A percentile compares a stretch with the other conserved stretches of the same genome.
These are phyloP conservation scores for Lepidium aucheri DNA, from an alignment of 345 rosid species.

Conservation along the genomic window DNA sequence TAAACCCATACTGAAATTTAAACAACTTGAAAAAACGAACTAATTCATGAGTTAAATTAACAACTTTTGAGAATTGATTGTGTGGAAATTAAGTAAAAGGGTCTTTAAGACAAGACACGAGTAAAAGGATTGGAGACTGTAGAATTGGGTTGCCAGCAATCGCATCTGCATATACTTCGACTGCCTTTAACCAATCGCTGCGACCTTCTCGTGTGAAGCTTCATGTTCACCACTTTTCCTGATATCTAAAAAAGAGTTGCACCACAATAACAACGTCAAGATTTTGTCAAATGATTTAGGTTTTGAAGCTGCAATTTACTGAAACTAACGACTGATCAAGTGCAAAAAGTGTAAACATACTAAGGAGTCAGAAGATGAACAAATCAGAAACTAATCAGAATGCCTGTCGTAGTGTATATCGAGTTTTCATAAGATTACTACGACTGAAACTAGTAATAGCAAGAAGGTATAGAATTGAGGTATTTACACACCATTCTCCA, in stretches of 20 bases:
- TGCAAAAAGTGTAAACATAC: not conserved
- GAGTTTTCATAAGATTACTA: no score
- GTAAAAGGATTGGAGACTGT: conserved; percentile 14
- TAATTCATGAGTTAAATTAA: no score
- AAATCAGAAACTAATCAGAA: no score
- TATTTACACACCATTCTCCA: conserved; percentile 84
- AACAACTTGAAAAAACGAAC: no score
- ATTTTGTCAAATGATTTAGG: not conserved
- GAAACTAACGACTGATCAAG: not conserved
- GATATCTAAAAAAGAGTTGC: conserved; percentile 31
- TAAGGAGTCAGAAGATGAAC: not conserved
- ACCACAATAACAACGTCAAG: not conserved
- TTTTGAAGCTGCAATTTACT: not conserved
- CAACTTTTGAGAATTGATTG: no score
- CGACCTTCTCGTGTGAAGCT: conserved; percentile 67
- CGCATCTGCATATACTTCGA: conserved; percentile 58
- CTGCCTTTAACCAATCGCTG: conserved; percentile 60
- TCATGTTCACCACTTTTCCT: conserved; percentile 67
- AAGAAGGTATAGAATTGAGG: not conserved
- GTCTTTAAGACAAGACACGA: not conserved
- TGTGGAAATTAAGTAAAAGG: not conserved
- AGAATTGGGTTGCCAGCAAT: conserved; percentile 47
- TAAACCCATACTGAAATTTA: not conserved
- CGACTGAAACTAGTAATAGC: not conserved
- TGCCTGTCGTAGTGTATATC: no score